A percentile compares a stretch with the other conserved stretches of the same genome.
These are phyloP conservation scores for Periglandula ipomoeae DNA, from an alignment of 2,329 filamentous ascomycete genomes.

Conservation along the genomic window DNA sequence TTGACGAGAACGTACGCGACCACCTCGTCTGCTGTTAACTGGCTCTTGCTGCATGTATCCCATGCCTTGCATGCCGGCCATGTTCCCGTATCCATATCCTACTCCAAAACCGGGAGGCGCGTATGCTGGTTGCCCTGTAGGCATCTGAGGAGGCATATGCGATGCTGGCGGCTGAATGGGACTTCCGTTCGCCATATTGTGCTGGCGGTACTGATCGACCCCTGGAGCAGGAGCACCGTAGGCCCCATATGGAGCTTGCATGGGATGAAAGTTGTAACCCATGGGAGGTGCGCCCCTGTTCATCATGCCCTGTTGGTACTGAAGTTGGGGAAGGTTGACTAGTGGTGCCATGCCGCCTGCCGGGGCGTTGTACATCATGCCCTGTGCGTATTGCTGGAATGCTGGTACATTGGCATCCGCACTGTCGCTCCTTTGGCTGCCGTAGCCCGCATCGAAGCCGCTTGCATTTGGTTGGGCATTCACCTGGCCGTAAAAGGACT, in stretches of 20 bases:
- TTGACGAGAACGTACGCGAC: conserved; percentile 40
- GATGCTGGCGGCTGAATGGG: conserved; percentile 37
- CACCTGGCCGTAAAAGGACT: conserved; percentile 45
- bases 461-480: conserved; percentile 29
- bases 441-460: conserved; percentile 44
- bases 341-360: conserved; percentile 36
- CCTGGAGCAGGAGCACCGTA: conserved; percentile 39
- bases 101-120: conserved; percentile 42
- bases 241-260: conserved; percentile 47
- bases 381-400: conserved; percentile 42
- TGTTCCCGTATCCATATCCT: conserved; percentile 35
- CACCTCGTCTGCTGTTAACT: conserved; percentile 42
- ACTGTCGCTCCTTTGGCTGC: conserved; percentile 42
- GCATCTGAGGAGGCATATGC: conserved; percentile 31
- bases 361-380: conserved; percentile 40
- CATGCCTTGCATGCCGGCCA: conserved; percentile 39
- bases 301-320: conserved; percentile 52
- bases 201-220: conserved; percentile 48
- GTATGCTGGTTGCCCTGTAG: conserved; percentile 33
- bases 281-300: conserved; percentile 43
- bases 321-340: conserved; percentile 44
- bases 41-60: conserved; percentile 46
- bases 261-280: conserved; percentile 46
- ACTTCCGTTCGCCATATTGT: conserved; percentile 40
- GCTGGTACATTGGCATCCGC: conserved; percentile 39